Evolutionary conservation across 176 grass and related monocot genomes (phyloP).

Genomic region (Alloteropsis semialata): DNA sequence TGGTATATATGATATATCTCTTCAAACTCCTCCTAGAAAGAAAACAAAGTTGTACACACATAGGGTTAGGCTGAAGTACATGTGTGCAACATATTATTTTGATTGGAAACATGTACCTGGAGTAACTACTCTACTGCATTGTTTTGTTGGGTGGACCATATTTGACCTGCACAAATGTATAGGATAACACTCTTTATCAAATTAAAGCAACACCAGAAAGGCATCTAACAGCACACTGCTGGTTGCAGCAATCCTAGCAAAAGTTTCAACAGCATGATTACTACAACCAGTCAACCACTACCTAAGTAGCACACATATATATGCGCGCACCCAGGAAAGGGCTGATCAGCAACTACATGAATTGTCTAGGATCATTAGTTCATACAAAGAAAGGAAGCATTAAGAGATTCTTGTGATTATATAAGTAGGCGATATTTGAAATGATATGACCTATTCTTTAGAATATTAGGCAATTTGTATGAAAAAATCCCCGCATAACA

Average conservation of each 20-base stretch:
- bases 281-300: conserved; percentile 30
- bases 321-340: not conserved
- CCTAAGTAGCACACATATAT: conserved; percentile 8
- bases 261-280: conserved; percentile 11
- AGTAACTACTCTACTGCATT: not conserved
- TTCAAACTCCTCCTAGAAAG: not conserved
- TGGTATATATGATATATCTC: too few species aligned
- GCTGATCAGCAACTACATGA: not conserved
- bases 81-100: not conserved
- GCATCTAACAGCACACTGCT: not conserved
- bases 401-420: not conserved
- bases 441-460: not conserved
- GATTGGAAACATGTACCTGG: conserved; percentile 25
- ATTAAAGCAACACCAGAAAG: conserved; percentile 6
- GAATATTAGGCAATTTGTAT: not conserved
- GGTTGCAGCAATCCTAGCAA: conserved; percentile 15
- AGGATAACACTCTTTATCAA: not conserved
- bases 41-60: not conserved
- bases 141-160: conserved; percentile 36
- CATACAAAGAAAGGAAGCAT: not conserved
- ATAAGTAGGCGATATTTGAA: not conserved
- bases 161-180: conserved; percentile 28
- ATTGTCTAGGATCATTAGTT: not conserved
- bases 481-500: conserved; percentile 6
- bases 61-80: conserved; percentile 11